Evolutionary conservation across 441 rosid species (phyloP).

Genomic region (Populus tomentosa): DNA sequence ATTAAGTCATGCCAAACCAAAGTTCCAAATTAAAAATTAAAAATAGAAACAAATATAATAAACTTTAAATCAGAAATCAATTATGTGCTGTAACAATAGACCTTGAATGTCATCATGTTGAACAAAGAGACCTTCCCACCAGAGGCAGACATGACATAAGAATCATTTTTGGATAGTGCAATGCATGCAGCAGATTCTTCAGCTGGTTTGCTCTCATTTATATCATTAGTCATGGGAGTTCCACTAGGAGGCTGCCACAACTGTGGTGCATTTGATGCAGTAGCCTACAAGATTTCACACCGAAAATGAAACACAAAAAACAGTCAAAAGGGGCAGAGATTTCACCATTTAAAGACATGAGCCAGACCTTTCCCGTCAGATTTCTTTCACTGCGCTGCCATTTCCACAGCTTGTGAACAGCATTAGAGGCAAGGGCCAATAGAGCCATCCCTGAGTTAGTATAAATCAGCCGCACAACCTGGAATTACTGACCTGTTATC

Average conservation of each 20-base stretch:
- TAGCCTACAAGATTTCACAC: conserved; percentile 37
- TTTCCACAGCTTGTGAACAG: conserved; percentile 68
- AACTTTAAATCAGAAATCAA: background rate
- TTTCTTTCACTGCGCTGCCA: conserved; percentile 62
- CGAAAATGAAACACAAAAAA: conserved; percentile 8
- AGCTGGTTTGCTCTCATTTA: conserved; percentile 42
- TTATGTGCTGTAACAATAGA: conserved; percentile 16
- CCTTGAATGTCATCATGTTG: conserved; percentile 83
- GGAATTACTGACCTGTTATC: conserved; percentile 10
- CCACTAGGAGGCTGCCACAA: conserved; percentile 69
- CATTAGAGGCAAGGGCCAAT: conserved; percentile 55
- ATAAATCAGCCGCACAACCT: conserved; percentile 59
- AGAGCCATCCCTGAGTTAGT: conserved; percentile 63
- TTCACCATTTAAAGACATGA: conserved; percentile 3
- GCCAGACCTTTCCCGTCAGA: conserved; percentile 49
- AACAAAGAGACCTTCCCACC: conserved; percentile 75
- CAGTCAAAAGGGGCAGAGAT: background rate
- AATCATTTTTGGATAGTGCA: conserved; percentile 71
- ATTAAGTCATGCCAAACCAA: background rate
- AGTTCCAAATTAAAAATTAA: background rate
- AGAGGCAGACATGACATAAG: conserved; percentile 77
- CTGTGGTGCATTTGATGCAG: conserved; percentile 48
- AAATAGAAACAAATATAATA: background rate
- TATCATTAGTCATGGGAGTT: conserved; percentile 53
- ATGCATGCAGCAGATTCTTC: conserved; percentile 59